Evolutionary conservation across 2,329 filamentous ascomycete species (phyloP).

Genomic region (Cladorrhinum sp.): DNA sequence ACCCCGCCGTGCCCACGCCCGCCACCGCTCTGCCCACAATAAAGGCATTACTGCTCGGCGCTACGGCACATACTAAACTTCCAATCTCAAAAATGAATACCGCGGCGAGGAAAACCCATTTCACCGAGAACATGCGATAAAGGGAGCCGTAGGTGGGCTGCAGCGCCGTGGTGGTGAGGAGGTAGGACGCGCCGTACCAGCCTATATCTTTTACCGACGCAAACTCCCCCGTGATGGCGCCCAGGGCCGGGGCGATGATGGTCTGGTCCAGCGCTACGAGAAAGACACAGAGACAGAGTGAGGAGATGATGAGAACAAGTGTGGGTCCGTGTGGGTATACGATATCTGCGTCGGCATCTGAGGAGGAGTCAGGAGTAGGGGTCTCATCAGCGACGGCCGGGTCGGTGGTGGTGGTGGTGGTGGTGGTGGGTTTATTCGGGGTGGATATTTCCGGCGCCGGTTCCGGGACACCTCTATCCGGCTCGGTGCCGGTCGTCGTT

Average conservation of each 20-base stretch:
- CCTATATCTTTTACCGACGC: constrained; percentile 47
- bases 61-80: constrained; percentile 39
- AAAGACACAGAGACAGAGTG: constrained; percentile 47
- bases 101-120: constrained; percentile 42
- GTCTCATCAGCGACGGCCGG: constrained; percentile 5
- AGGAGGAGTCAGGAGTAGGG: not conserved
- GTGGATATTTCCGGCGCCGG: not conserved
- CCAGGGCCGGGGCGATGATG: constrained; percentile 51
- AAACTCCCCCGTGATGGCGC: constrained; percentile 48
- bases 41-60: constrained; percentile 45
- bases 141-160: constrained; percentile 49
- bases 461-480: constrained; percentile 13
- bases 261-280: constrained; percentile 51
- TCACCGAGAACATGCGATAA: constrained; percentile 50
- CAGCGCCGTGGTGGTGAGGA: constrained; percentile 48
- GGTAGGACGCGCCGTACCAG: constrained; percentile 51
- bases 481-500: constrained; percentile 22
- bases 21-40: constrained; percentile 52
- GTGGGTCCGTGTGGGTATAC: constrained; percentile 41
- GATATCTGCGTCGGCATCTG: constrained; percentile 17
- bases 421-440: not conserved
- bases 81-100: constrained; percentile 35
- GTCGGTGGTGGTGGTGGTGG: not conserved
- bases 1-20: constrained; percentile 49
- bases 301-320: constrained; percentile 41